These are phyloP conservation scores for Pachysandra terminalis DNA, from an alignment of 164 flowering plant genomes.

Conservation along the genomic window DNA sequence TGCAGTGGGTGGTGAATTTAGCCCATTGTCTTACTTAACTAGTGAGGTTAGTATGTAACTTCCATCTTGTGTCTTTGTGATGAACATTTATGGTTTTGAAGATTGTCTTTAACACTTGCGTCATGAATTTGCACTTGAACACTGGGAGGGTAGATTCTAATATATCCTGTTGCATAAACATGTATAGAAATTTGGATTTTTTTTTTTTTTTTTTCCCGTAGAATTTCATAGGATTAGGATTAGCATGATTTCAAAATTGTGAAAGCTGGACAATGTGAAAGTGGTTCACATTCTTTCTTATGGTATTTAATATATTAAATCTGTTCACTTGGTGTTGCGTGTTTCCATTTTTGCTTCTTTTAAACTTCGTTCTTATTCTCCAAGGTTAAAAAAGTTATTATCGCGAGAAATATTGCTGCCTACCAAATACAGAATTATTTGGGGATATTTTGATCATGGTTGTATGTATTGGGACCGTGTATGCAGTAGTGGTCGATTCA, in stretches of 20 bases:
- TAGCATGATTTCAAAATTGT: neutral
- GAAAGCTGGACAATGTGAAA: neutral
- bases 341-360: too few species aligned
- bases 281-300: too few species aligned
- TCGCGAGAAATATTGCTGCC: too few species aligned
- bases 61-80: neutral
- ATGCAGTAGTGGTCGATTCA: too few species aligned
- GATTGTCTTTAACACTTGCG: neutral
- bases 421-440: too few species aligned
- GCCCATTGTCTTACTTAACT: slow-evolving; percentile 20
- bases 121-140: neutral
- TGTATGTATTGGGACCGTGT: too few species aligned
- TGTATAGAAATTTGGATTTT: neutral
- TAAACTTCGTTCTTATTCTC: too few species aligned
- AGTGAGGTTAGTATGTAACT: slow-evolving; percentile 34
- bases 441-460: too few species aligned
- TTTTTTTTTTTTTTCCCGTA: too few species aligned
- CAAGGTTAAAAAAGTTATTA: too few species aligned
- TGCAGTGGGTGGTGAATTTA: slow-evolving; percentile 25
- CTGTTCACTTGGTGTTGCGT: too few species aligned
- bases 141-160: neutral
- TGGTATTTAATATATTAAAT: too few species aligned
- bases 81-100: neutral
- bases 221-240: neutral
- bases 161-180: neutral